A percentile compares a stretch with the other conserved stretches of the same genome.
phyloP scores from a whole-genome alignment of 163 green algal species.

The Prototheca wickerhamii region DNA sequence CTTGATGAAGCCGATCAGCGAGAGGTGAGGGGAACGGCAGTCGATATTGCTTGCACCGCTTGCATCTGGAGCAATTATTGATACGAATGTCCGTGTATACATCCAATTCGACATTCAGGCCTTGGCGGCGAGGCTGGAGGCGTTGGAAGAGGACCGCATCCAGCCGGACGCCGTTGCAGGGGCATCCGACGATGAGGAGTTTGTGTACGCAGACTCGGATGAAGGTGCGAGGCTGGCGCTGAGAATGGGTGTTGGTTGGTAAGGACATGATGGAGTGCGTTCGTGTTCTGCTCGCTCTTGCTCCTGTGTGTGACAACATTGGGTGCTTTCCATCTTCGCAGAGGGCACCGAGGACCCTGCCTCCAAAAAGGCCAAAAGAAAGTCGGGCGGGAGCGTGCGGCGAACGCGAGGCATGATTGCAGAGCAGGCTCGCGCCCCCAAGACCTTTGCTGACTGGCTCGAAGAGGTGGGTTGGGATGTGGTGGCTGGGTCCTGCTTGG shows the following conservation, averaged over 20 bases:
- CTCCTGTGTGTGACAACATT: too few species aligned
- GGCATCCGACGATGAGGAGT: slow-evolving; percentile 60
- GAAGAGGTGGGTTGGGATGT: slow-evolving; percentile 41
- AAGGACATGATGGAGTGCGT: too few species aligned
- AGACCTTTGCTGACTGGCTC: slow-evolving; percentile 50
- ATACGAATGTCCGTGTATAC: not conserved
- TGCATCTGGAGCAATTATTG: not conserved
- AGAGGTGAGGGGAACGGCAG: slow-evolving; percentile 28
- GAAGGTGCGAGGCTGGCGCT: too few species aligned
- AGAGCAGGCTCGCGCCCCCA: slow-evolving; percentile 34
- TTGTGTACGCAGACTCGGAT: slow-evolving; percentile 26
- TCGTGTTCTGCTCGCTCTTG: too few species aligned
- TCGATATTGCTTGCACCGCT: too few species aligned
- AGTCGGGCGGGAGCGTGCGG: slow-evolving; percentile 32
- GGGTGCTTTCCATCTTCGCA: not conserved
- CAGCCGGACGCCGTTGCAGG: slow-evolving; percentile 31
- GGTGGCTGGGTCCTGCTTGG: not conserved
- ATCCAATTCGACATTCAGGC: slow-evolving; percentile 36
- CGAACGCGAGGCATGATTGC: slow-evolving; percentile 46
- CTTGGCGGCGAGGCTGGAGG: slow-evolving; percentile 51
- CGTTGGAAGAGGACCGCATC: slow-evolving; percentile 59
- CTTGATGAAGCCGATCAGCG: slow-evolving; percentile 49
- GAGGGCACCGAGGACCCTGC: not conserved
- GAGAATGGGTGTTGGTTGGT: too few species aligned
- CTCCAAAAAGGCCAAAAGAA: slow-evolving; percentile 20